Percentiles rank a stretch among this genome's conserved stretches.
These are phyloP conservation scores for Inga oerstediana DNA, from an alignment of 306 rosid genomes.

Conservation along the genomic window DNA sequence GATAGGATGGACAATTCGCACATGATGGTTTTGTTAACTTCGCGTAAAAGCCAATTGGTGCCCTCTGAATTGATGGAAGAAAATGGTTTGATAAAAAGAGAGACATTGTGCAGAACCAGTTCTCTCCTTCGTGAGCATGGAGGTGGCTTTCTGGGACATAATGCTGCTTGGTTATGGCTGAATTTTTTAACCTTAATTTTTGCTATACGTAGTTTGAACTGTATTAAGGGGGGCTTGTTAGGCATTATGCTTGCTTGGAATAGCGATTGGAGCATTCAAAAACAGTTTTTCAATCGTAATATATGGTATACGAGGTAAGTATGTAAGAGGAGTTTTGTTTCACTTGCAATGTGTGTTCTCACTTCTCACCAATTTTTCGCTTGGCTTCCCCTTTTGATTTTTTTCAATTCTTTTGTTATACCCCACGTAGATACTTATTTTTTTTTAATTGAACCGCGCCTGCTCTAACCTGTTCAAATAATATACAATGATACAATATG, in stretches of 20 bases:
- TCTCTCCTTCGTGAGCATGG: neutral
- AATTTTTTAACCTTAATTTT: constrained; percentile 19
- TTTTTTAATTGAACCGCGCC: neutral
- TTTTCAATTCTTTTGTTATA: neutral
- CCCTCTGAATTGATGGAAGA: constrained; percentile 4
- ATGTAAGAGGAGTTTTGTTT: no score
- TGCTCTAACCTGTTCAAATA: neutral
- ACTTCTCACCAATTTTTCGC: constrained; percentile 25
- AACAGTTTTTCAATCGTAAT: no score
- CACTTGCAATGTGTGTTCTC: neutral
- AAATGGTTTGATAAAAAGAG: constrained; percentile 11
- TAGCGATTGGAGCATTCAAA: no score
- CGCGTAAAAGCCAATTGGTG: neutral
- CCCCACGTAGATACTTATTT: neutral
- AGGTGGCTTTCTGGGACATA: constrained; percentile 1
- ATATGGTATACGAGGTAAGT: no score
- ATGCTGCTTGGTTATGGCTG: constrained; percentile 21
- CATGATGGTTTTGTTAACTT: constrained; percentile 25
- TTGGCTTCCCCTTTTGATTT: neutral
- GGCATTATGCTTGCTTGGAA: neutral
- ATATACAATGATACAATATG: neutral
- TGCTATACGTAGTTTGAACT: neutral
- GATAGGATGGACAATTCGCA: constrained; percentile 73
- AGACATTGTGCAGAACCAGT: constrained; percentile 11
- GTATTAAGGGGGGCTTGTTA: neutral